Base-by-base conservation (phyloP, 2,329 filamentous ascomycete species). In the Venturia nashicola region DNA sequence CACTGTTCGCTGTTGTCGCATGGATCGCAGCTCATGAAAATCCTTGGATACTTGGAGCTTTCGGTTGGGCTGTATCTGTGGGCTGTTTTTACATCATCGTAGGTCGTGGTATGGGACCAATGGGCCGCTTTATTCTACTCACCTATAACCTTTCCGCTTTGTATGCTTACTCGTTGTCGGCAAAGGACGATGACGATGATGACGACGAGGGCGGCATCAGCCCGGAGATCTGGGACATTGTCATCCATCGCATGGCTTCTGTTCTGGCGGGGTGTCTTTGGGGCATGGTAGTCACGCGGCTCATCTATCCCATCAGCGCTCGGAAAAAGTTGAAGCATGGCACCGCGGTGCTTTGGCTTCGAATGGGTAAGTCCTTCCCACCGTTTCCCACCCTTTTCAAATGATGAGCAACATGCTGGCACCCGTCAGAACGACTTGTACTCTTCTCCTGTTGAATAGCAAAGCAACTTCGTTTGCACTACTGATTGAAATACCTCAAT, bases 111-210 rank as follows among this genome's bases (percentile, higher is more conserved):
- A 93, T 93, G 73, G 92, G 90, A 0, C 91, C 93, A 0, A 88
- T 97, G 75, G 93, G 92, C 51, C 87, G 94, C 61, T 97, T 97
- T 72, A 94, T 95, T 67, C 84, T 97, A 71, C 83, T 99, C 57
- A 96, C 93, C 0, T 99, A 97, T 80, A 99, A 99, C 71, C 86
- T 99, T 54, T 93, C 90, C 20, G 91, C 91, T 8, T 82, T 99
- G 2, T 99, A 99, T 73, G 91, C 92, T 11, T 99, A 97, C 76
- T 94, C 90, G 63, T 81, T 97, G 11, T 88, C 89, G 0, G 87
- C 91, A 67, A 83, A 83, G 66, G 91, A 96, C 59, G 85, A 88
- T 5, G 86, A 91, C 59, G 86, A 95, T 65, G 91, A 95, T 57
- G 80, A 86, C 65, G 91, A 96, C 68, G 92, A 97, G 75, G 91